Conservation (phyloP, 495 filamentous ascomycete genomes). For the Podospora pseudoanserina region DNA sequence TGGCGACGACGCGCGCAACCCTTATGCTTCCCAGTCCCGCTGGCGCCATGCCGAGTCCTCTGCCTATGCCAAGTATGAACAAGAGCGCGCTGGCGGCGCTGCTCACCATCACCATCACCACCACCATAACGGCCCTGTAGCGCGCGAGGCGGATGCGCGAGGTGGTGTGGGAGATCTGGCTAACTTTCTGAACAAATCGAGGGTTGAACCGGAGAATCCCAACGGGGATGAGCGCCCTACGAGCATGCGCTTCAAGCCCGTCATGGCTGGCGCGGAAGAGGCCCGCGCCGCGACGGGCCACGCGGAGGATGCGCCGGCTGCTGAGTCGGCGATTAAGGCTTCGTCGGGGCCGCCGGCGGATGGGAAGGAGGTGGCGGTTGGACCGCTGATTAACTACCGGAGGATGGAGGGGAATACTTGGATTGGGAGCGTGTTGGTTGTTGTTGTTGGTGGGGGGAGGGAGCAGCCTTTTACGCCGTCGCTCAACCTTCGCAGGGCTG, state of each 20-base stretch:
- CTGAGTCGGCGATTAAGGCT: neutral
- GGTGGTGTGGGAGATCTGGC: constrained; percentile 43
- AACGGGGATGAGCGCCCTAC: constrained; percentile 6
- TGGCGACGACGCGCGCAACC: constrained; percentile 39
- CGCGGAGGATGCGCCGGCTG: constrained; percentile 3
- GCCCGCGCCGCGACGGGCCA: constrained; percentile 18
- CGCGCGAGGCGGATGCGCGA: constrained; percentile 41
- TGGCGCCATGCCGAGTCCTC: constrained; percentile 55
- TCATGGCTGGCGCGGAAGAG: constrained; percentile 38
- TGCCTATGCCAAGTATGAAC: constrained; percentile 35
- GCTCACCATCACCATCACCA: constrained; percentile 26
- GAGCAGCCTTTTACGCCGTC: constrained; percentile 32
- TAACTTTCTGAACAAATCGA: constrained; percentile 47
- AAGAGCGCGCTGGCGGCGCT: constrained; percentile 15
- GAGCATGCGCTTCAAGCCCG: constrained; percentile 39
- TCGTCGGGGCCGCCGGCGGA: constrained; percentile 24
- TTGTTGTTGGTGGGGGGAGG: constrained; percentile 62
- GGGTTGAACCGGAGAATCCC: constrained; percentile 34
- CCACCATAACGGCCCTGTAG: constrained; percentile 24
- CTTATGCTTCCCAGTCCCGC: constrained; percentile 44
- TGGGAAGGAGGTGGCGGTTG: constrained; percentile 64
- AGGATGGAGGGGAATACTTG: constrained; percentile 72
- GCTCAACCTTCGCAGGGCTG: constrained; percentile 32
- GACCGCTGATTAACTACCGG: constrained; percentile 80
- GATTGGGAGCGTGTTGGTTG: constrained; percentile 80